phyloP scores from a whole-genome alignment of 2,329 filamentous ascomycete genomes.

The Leptographium procerum region DNA sequence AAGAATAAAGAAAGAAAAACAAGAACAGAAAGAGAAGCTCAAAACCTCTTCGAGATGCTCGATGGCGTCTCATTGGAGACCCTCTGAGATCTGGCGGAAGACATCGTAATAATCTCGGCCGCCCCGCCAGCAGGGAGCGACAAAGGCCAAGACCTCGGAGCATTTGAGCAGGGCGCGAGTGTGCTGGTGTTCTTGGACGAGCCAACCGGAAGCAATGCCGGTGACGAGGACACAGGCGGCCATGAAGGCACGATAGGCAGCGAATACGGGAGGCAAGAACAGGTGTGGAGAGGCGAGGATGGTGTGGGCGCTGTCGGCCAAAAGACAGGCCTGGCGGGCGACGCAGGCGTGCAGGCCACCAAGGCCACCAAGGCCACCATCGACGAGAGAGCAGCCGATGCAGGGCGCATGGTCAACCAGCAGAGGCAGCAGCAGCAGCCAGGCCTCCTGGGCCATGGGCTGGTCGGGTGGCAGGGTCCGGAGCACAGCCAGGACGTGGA shows the following conservation, averaged over 20 bases:
- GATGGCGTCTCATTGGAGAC: neutral
- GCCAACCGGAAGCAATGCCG: neutral
- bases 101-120: constrained; percentile 3
- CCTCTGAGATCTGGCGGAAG: neutral
- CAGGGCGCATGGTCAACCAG: neutral
- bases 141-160: constrained; percentile 1
- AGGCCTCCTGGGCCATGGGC: neutral
- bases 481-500: neutral
- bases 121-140: neutral
- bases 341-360: neutral
- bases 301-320: neutral
- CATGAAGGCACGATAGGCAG: constrained; percentile 3
- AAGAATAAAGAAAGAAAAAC: neutral
- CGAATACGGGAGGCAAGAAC: neutral
- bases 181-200: neutral
- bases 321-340: neutral
- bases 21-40: neutral
- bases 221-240: constrained; percentile 2
- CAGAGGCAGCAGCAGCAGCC: neutral
- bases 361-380: neutral
- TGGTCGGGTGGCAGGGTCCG: neutral
- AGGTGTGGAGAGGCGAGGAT: neutral
- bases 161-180: neutral
- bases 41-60: no score
- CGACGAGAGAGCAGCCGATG: neutral